Evolutionary conservation across 1,139 yeast genomes (phyloP), one percentile per base, ranked within the genome.

Genomic region (Suhomyces kunorum): DNA sequence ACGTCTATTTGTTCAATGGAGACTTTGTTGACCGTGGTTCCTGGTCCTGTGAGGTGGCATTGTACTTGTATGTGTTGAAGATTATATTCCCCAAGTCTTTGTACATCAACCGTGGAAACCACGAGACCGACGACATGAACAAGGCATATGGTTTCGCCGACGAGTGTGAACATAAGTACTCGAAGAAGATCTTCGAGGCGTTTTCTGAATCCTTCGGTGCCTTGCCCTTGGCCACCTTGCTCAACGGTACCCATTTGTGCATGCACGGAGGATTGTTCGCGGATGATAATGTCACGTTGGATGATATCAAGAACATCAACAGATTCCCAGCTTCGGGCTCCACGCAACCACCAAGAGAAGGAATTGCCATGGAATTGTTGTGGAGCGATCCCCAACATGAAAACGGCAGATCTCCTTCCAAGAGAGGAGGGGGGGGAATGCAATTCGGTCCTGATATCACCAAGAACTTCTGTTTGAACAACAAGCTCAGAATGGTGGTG

Each of bases 11-110:
- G 42, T 90, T 92, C 69, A 92, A 92, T 58, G 98, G 99, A 35
- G 98, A 94, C 65, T 92, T 92, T 65, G 98, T 92, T 5, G 99
- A 92, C 59, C 76, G 99, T 58, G 99, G 99, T 2, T 87, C 96
- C 6, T 92, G 98, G 98, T 88, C 97, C 4, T 87, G 96, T 58
- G 99, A 92, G 61, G 95, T 92, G 39, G 97, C 97, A 1, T 68
- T 94, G 37, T 72, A 87, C 35, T 74, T 88, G 38, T 90, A 87
- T 61, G 77, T 84, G 11, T 76, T 87, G 63, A 92, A 92, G 66
- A 71, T 89, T 30, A 63, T 86, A 31, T 85, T 75, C 56, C 99
- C 99, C n/a, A 57, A 65, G 5, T 72, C 78, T 36, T 64, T 92
- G 38, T 89, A 68, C 63, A 63, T 92, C 48, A 92, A 92, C 66